Conservation (phyloP, 108 stramenopile genomes). For the Cyclotella sp. region DNA sequence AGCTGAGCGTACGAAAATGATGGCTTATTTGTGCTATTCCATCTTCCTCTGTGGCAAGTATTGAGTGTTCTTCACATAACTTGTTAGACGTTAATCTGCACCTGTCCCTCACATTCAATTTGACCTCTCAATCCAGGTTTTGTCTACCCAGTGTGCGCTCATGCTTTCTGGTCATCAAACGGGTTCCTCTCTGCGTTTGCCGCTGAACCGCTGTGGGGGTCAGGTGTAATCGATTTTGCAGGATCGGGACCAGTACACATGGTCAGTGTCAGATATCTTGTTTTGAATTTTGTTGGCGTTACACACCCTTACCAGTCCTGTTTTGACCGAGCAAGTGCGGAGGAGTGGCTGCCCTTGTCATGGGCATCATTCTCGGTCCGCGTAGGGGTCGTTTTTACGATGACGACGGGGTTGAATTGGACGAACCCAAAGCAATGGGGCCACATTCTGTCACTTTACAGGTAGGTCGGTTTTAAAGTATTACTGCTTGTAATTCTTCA, state of each 20-base stretch:
- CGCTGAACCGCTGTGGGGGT: slow-evolving; percentile 60
- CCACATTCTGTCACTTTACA: slow-evolving; percentile 84
- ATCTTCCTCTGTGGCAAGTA: slow-evolving; percentile 57
- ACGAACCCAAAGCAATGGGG: slow-evolving; percentile 67
- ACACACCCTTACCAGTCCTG: too few relatives aligned
- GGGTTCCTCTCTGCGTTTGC: slow-evolving; percentile 52
- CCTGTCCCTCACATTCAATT: not conserved
- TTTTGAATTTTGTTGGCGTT: too few relatives aligned
- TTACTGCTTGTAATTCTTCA: too few relatives aligned
- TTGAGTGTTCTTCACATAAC: not conserved
- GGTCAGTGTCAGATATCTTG: not conserved
- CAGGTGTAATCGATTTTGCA: slow-evolving; percentile 81
- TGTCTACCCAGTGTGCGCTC: slow-evolving; percentile 67
- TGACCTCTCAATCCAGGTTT: slow-evolving; percentile 23
- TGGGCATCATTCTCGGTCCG: slow-evolving; percentile 67
- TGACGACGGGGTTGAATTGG: slow-evolving; percentile 63
- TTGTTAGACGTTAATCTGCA: not conserved
- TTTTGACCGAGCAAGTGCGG: slow-evolving; percentile 11
- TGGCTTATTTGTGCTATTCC: slow-evolving; percentile 68
- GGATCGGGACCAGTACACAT: slow-evolving; percentile 87
- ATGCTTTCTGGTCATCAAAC: slow-evolving; percentile 52
- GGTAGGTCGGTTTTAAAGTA: too few relatives aligned
- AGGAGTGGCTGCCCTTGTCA: slow-evolving; percentile 61
- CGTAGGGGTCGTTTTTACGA: slow-evolving; percentile 86
- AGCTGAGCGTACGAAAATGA: slow-evolving; percentile 75